These are phyloP conservation scores for Monosporascus sp. DNA, from an alignment of 2,329 filamentous ascomycete genomes.

Conservation along the genomic window DNA sequence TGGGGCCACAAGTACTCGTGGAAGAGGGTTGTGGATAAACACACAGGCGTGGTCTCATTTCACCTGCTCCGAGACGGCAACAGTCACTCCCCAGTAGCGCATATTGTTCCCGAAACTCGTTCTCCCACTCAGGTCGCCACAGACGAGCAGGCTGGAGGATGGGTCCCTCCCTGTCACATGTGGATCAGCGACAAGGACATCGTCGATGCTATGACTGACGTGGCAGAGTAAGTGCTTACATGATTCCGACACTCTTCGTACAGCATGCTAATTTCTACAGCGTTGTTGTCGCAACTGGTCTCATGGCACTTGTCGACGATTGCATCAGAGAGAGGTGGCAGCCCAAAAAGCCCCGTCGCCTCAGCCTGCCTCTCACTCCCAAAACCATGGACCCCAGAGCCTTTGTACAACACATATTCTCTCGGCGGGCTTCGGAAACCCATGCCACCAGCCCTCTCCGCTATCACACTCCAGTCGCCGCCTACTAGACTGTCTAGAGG, in stretches of 20 bases:
- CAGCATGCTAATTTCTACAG: conserved; percentile 39
- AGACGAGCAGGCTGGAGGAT: conserved; percentile 75
- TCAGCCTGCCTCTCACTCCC: conserved; percentile 30
- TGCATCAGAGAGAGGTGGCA: conserved; percentile 78
- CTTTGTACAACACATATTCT: conserved; percentile 35
- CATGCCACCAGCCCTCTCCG: conserved; percentile 30
- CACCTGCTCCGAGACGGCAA: conserved; percentile 67
- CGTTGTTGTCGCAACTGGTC: conserved; percentile 82
- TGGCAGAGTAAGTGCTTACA: conserved; percentile 67
- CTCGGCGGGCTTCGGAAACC: conserved; percentile 35
- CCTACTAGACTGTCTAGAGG: conserved; percentile 23
- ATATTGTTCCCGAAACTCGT: conserved; percentile 76
- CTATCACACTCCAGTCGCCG: conserved; percentile 29
- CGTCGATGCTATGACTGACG: conserved; percentile 65
- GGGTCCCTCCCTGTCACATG: conserved; percentile 86
- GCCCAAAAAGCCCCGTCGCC: conserved; percentile 36
- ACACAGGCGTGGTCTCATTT: conserved; percentile 67
- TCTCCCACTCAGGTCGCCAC: conserved; percentile 63
- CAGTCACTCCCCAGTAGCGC: conserved; percentile 62
- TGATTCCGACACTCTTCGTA: conserved; percentile 1
- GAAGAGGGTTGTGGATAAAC: conserved; percentile 67
- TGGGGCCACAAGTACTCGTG: conserved; percentile 85
- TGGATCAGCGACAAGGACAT: conserved; percentile 76
- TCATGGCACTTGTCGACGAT: conserved; percentile 85
- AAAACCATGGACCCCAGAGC: conserved; percentile 25